Evolutionary conservation across 2,329 filamentous ascomycete genomes (phyloP), one percentile per base, ranked within the genome.

Genomic region (Colletotrichum truncatum): DNA sequence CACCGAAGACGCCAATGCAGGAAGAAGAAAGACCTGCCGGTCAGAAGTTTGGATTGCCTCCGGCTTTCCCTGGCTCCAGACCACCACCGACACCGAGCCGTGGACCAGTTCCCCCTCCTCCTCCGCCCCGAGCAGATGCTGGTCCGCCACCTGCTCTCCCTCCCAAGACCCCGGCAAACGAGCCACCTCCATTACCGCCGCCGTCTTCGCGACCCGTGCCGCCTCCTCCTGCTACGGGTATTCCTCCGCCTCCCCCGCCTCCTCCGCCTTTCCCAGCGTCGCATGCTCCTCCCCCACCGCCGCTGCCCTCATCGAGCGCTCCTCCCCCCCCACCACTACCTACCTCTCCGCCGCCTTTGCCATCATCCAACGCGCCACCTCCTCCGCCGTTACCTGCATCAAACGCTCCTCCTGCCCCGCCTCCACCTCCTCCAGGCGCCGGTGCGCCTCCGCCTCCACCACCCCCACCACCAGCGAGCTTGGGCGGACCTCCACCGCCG

Each of bases 1-100:
- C 91, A 10, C 86, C 89, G 4, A 93, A 93, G 77, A 89, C 88
- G 7, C 86, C 91, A 1, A 80, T 93, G 54, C 90, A 93, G 39
- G 91, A 94, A 25, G 81, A 82, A 11, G 84, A 87, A 59, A 82
- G 85, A 48, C 77, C 82, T 18, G 79, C 78, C 34, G 70, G 74
- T 4, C 84, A 86, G 56, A 91, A 84, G 69, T 94, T 93, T 73
- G 88, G 87, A 32, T 93, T 97, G 6, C 93, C 94, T 59, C 94
- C 94, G 6, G 89, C 93, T 3, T 97, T 97, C 73, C 74, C 85
- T 51, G 91, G 91, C 4, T 57, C 46, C 88, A 90, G 71, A 80
- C 87, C 92, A 38, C 92, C 93, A n/a, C 89, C 91, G 52, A 90
- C 93, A 23, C 92, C 92, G 36, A 89, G 85, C 74, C 89, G 92